A percentile compares a stretch with the other conserved stretches of the same genome.
Conservation (phyloP, 108 stramenopile genomes). For the Cyclotella kingstonii region DNA sequence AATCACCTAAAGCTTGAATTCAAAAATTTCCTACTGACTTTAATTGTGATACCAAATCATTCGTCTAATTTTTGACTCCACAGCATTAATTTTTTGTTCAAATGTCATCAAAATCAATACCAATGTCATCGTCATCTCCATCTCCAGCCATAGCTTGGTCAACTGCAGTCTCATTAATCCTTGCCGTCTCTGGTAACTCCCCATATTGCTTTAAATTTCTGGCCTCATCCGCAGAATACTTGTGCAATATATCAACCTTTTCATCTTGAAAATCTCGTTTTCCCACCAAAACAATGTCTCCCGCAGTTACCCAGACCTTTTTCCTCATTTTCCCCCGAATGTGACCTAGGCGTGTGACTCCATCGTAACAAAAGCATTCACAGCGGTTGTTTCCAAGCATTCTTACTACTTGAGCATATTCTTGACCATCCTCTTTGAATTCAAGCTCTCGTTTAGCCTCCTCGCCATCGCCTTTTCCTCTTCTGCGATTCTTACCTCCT, state of each 20-base stretch:
- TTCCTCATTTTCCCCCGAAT: slow-evolving; percentile 99
- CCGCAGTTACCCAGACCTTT: slow-evolving; percentile 97
- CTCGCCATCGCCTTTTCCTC: slow-evolving; percentile 99
- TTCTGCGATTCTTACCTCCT: slow-evolving; percentile 98
- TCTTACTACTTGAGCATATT: slow-evolving; percentile 92
- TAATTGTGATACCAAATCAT: too few species aligned
- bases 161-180: slow-evolving; percentile 99
- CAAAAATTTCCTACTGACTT: too few species aligned
- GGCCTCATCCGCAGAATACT: slow-evolving; percentile 99
- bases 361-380: slow-evolving; percentile 99
- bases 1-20: too few species aligned
- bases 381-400: slow-evolving; percentile 99
- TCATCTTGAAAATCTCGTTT: slow-evolving; percentile 99
- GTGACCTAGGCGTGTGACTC: slow-evolving; percentile 96
- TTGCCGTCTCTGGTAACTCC: slow-evolving; percentile 96
- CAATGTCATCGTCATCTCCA: slow-evolving; percentile 89
- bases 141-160: slow-evolving; percentile 98
- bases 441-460: slow-evolving; percentile 98
- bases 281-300: slow-evolving; percentile 97
- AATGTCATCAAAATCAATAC: slow-evolving; percentile 95
- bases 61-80: too few species aligned
- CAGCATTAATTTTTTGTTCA: slow-evolving; percentile 43
- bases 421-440: slow-evolving; percentile 98
- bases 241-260: slow-evolving; percentile 99
- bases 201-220: slow-evolving; percentile 98